These are phyloP conservation scores for Neurospora crassa DNA, from an alignment of 2,329 filamentous ascomycete genomes.

Conservation along the genomic window DNA sequence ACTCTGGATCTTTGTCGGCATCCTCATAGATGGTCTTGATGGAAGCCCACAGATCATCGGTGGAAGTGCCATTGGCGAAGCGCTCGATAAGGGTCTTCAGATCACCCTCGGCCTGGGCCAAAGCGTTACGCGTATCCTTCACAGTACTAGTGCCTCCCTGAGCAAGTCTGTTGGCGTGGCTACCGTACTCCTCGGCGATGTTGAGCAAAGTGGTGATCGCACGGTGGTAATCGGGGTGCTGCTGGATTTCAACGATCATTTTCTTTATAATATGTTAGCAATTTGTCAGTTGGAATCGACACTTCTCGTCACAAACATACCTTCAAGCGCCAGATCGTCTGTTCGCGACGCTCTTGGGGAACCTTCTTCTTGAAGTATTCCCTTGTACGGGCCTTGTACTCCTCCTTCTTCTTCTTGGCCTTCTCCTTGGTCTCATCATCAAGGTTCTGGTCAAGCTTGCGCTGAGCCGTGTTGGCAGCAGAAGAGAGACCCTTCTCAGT, in stretches of 20 bases:
- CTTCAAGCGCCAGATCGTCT: conserved; percentile 81
- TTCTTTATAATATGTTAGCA: conserved; percentile 46
- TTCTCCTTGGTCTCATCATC: conserved; percentile 52
- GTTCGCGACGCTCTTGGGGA: conserved; percentile 84
- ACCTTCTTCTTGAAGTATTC: conserved; percentile 81
- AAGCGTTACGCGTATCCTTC: conserved; percentile 59
- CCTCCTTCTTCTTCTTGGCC: conserved; percentile 29
- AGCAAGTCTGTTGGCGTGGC: conserved; percentile 58
- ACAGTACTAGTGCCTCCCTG: conserved; percentile 57
- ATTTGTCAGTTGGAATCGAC: neutral
- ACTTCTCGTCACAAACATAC: conserved; percentile 14
- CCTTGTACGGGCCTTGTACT: conserved; percentile 37
- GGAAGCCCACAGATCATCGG: conserved; percentile 74
- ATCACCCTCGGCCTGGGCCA: conserved; percentile 67
- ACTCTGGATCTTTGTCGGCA: conserved; percentile 75
- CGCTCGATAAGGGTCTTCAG: conserved; percentile 84
- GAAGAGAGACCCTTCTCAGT: conserved; percentile 36
- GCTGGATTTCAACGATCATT: conserved; percentile 94
- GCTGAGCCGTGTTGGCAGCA: conserved; percentile 35
- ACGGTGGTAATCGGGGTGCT: conserved; percentile 84
- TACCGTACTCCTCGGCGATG: conserved; percentile 75
- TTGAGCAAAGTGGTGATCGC: conserved; percentile 82
- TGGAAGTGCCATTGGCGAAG: conserved; percentile 89
- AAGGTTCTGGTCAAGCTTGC: conserved; percentile 51
- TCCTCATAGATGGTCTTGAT: conserved; percentile 80